phyloP scores from a whole-genome alignment of 345 rosid species.

The Populus tremula region DNA sequence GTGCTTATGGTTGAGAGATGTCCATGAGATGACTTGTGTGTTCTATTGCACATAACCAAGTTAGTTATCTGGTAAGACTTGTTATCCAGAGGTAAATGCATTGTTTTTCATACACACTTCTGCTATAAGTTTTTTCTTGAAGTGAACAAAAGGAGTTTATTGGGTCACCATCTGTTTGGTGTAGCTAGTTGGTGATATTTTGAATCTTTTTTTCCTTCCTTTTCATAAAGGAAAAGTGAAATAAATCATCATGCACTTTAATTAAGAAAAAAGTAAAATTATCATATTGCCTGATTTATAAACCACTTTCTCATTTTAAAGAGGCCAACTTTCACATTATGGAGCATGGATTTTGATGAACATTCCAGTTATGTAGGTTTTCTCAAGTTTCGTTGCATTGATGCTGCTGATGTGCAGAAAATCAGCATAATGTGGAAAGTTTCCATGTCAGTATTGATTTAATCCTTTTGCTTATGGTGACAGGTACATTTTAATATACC shows the following conservation, averaged over 20 bases:
- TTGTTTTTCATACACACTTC: not conserved
- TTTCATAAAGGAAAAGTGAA: not conserved
- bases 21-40: not conserved
- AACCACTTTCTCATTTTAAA: not conserved
- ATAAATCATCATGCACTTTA: not conserved
- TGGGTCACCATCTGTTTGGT: not conserved
- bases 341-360: not conserved
- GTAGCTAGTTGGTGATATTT: not conserved
- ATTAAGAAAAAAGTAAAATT: not conserved
- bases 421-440: not conserved
- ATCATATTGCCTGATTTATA: not conserved
- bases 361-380: not conserved
- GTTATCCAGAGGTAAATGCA: not conserved
- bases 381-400: not conserved
- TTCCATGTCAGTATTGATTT: constrained; percentile 9
- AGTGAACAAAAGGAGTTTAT: not conserved
- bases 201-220: not conserved
- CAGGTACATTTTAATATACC: constrained; percentile 90
- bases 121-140: not conserved
- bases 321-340: not conserved
- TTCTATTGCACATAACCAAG: not conserved
- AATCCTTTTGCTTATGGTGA: constrained; percentile 16
- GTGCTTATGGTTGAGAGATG: not conserved
- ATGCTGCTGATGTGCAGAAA: not conserved
- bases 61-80: not conserved